Conservation (phyloP, 75 land plant genomes). For the Pinus taeda region DNA sequence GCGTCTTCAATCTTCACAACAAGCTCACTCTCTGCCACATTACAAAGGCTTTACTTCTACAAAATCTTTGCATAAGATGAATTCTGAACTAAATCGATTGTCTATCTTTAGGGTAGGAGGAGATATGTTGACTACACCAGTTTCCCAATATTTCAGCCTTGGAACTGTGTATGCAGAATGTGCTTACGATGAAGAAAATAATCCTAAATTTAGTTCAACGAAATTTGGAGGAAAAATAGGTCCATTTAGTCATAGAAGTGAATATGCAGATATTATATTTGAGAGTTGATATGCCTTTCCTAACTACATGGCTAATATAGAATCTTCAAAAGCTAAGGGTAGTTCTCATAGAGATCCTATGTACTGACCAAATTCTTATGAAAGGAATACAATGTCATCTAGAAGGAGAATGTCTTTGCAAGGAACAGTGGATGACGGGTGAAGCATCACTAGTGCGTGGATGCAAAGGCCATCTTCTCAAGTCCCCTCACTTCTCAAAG, state of each 20-base stretch:
- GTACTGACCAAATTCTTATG: constrained; percentile 50
- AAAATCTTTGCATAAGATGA: not conserved
- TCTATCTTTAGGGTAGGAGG: constrained; percentile 17
- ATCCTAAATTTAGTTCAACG: constrained; percentile 32
- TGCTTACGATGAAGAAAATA: constrained; percentile 36
- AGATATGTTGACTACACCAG: not conserved
- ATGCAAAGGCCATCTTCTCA: constrained; percentile 41
- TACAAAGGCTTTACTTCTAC: not conserved
- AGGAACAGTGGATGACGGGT: constrained; percentile 27
- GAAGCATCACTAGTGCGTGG: constrained; percentile 32
- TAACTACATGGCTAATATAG: constrained; percentile 61
- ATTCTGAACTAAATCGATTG: constrained; percentile 14
- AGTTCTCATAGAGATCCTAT: constrained; percentile 72
- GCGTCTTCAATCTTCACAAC: not conserved
- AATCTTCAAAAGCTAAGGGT: constrained; percentile 62
- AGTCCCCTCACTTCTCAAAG: constrained; percentile 14
- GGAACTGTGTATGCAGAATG: constrained; percentile 34
- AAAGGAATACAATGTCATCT: not conserved
- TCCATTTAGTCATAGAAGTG: constrained; percentile 50
- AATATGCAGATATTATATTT: constrained; percentile 32
- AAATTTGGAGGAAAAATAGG: constrained; percentile 15
- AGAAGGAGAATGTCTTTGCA: constrained; percentile 39
- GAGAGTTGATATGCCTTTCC: constrained; percentile 35
- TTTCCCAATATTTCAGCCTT: constrained; percentile 17
- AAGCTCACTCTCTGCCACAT: constrained; percentile 1